Evolutionary conservation across 768 basidiomycete species (phyloP).

Genomic region (Mycena galericulata): DNA sequence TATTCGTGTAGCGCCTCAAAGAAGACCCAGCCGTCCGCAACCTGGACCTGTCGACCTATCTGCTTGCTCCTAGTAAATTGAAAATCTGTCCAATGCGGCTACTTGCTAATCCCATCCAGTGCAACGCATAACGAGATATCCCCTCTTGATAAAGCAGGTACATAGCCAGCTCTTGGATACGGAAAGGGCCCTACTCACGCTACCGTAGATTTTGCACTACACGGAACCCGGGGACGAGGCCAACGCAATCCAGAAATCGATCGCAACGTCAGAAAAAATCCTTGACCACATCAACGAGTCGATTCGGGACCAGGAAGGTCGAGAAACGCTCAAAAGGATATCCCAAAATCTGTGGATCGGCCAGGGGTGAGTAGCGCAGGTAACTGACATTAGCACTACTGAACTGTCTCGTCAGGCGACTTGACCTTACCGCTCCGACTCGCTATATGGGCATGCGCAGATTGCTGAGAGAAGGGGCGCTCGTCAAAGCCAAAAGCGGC

Average conservation of each 20-base stretch:
- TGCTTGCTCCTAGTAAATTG: constrained; percentile 88
- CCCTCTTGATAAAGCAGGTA: constrained; percentile 86
- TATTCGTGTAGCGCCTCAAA: constrained; percentile 67
- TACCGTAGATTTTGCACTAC: constrained; percentile 77
- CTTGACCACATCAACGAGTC: constrained; percentile 89
- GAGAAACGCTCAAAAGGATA: constrained; percentile 78
- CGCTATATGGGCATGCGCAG: constrained; percentile 84
- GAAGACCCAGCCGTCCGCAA: constrained; percentile 84
- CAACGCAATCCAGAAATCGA: constrained; percentile 62
- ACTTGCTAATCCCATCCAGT: constrained; percentile 57
- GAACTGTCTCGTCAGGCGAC: constrained; percentile 59
- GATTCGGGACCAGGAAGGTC: constrained; percentile 86
- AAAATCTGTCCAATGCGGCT: neutral
- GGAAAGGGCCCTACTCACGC: constrained; percentile 7
- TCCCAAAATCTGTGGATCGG: constrained; percentile 91
- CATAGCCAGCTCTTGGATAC: constrained; percentile 1
- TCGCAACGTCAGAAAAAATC: constrained; percentile 76
- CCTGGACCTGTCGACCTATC: constrained; percentile 90
- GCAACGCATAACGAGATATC: constrained; percentile 97
- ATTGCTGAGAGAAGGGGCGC: constrained; percentile 81
- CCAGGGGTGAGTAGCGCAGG: constrained; percentile 66
- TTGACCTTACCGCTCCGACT: constrained; percentile 93
- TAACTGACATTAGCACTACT: neutral
- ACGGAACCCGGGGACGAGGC: constrained; percentile 78
- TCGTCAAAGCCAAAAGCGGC: constrained; percentile 88